phyloP scores from a whole-genome alignment of 176 grass and related monocot genomes.

The Triticum urartu region DNA sequence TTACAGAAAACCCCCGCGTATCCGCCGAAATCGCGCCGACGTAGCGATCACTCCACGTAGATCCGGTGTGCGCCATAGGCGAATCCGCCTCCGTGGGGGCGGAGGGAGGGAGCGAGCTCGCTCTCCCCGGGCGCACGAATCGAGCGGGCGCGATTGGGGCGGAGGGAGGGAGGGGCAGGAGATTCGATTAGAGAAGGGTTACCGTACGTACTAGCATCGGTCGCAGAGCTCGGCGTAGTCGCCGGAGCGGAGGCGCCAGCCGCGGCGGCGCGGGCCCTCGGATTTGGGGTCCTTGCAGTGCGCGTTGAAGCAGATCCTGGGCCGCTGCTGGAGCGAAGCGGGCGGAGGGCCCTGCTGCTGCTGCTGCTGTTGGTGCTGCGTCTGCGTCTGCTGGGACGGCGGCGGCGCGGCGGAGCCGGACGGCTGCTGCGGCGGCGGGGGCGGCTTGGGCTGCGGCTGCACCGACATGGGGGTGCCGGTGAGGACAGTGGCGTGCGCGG shows the following conservation, averaged over 20 bases:
- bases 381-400: conserved; percentile 12
- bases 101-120: conserved; percentile 1
- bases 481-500: background rate
- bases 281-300: conserved; percentile 89
- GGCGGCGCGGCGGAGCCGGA: background rate
- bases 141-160: conserved; percentile 21
- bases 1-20: conserved; percentile 43
- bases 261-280: conserved; percentile 55
- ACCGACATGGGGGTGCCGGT: conserved; percentile 26
- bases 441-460: conserved; percentile 41
- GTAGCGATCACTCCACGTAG: conserved; percentile 64
- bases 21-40: conserved; percentile 36
- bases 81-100: conserved; percentile 31
- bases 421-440: conserved; percentile 28
- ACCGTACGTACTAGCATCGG: conserved; percentile 79
- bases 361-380: conserved; percentile 5
- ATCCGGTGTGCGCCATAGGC: conserved; percentile 54
- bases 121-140: conserved; percentile 18
- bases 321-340: conserved; percentile 27
- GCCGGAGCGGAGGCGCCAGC: conserved; percentile 76
- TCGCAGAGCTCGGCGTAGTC: conserved; percentile 87
- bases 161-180: background rate
- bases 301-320: conserved; percentile 90
- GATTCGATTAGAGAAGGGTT: conserved; percentile 25
- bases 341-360: background rate